Conservation (phyloP, 176 grass and related monocot species). For the Echinochloa phyllopogon region DNA sequence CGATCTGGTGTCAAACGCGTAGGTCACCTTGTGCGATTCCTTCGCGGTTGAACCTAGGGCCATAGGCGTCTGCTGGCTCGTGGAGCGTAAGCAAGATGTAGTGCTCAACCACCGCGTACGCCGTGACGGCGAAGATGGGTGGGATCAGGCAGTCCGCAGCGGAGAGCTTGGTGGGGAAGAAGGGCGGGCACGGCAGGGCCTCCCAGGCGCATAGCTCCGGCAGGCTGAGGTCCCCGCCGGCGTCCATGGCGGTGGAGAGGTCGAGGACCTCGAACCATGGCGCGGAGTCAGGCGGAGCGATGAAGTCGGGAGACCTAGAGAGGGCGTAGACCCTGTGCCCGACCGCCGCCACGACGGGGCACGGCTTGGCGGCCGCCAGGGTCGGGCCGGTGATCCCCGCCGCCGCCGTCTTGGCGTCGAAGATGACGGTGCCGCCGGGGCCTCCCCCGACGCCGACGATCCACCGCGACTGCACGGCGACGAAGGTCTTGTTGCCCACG, state of each 20-base stretch:
- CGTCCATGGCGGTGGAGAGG: not conserved
- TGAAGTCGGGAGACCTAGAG: not conserved
- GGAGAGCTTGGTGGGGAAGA: not conserved
- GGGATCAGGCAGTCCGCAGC: not conserved
- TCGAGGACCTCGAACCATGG: not conserved
- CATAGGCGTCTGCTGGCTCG: no score
- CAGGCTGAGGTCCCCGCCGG: not conserved
- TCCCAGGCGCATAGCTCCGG: not conserved
- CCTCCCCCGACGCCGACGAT: slow-evolving; percentile 1
- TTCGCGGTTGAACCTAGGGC: no score
- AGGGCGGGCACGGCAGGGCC: not conserved
- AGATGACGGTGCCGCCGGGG: not conserved
- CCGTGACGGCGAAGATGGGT: not conserved
- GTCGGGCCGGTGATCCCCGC: not conserved
- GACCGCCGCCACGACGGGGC: not conserved
- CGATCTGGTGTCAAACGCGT: not conserved
- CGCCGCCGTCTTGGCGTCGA: not conserved
- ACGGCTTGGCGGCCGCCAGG: not conserved
- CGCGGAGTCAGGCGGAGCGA: not conserved
- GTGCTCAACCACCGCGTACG: not conserved
- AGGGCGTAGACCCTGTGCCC: not conserved
- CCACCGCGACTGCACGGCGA: slow-evolving; percentile 1
- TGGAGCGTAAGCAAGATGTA: not conserved
- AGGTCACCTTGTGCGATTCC: not conserved
- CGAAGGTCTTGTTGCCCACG: not conserved